Base-by-base conservation (phyloP, 345 rosid species). In the Cardiospermum halicacabum region DNA sequence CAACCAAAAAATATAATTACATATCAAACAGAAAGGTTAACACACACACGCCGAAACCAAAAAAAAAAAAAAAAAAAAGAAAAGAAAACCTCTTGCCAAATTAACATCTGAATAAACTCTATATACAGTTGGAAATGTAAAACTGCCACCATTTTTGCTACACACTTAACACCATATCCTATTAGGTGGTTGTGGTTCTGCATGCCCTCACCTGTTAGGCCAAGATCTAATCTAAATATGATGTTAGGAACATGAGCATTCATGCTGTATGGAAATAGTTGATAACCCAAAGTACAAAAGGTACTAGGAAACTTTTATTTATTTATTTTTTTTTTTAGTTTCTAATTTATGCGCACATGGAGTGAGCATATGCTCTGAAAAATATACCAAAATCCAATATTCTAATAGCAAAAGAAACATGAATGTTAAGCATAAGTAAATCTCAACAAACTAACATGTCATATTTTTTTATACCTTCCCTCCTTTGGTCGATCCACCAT, bases 391-490 rank as follows among this genome's bases (percentile, higher is more conserved):
- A n/a, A n/a, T 6, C 51, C 37, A 6, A 65, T 42, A 65, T 7
- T 55, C 54, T 3, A 19, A 55, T 53, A 28, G 53, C 27, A 16
- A 25, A 16, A 6, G 27, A 19, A 36, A 11, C 49, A 26, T 53
- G 10, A 26, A 53, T 27, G 18, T 34, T 53, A 39, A 18, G 27
- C 6, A 37, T 1, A 40, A 5, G 53, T 11, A n/a, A 54, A 13
- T 24, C 12, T 27, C 27, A 54, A 11, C 15, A 11, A 45, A 37
- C 43, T 11, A 18, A 57, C 26, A 68, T 54, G n/a, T 66, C 49
- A 25, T 24, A 34, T 50, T 24, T 19, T 28, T 50, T 24, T 40
- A 34, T 80, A 90, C 92, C 97, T 88, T 84, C 55, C 65, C 76
- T 55, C 45, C 84, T 68, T 87, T 85, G 72, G 61, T 64, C 2